These are phyloP conservation scores for Phytophthora hybrid DNA, from an alignment of 352 stramenopile species.

Conservation along the genomic window DNA sequence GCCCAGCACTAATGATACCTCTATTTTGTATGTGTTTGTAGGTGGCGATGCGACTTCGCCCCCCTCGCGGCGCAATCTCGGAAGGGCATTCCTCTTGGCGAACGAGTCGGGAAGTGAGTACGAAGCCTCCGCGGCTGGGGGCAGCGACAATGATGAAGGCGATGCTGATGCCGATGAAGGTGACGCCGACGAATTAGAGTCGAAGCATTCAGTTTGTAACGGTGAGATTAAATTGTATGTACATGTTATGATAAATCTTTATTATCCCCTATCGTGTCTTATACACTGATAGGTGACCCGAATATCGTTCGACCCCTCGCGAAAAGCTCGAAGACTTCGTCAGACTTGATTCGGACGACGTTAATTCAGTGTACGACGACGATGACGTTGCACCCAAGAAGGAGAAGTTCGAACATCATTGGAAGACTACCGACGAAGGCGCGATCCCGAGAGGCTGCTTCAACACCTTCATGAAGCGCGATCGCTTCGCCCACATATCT, in stretches of 20 bases:
- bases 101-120: background rate
- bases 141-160: background rate
- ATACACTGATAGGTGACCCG: background rate
- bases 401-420: background rate
- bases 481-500: no score
- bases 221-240: no score
- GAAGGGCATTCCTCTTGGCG: background rate
- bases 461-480: no score
- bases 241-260: background rate
- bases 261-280: background rate
- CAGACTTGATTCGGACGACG: background rate
- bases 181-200: background rate
- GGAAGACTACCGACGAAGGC: no score
- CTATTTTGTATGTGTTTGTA: background rate
- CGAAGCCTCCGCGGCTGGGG: background rate
- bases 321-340: background rate
- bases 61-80: background rate
- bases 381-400: background rate
- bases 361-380: no score
- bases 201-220: background rate
- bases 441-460: no score
- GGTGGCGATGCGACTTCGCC: background rate
- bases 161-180: background rate
- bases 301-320: background rate
- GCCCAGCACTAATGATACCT: background rate